Evolutionary conservation across 1,139 yeast species (phyloP), one percentile per base, ranked within the genome.

Genomic region (Suhomyces guaymorum): DNA sequence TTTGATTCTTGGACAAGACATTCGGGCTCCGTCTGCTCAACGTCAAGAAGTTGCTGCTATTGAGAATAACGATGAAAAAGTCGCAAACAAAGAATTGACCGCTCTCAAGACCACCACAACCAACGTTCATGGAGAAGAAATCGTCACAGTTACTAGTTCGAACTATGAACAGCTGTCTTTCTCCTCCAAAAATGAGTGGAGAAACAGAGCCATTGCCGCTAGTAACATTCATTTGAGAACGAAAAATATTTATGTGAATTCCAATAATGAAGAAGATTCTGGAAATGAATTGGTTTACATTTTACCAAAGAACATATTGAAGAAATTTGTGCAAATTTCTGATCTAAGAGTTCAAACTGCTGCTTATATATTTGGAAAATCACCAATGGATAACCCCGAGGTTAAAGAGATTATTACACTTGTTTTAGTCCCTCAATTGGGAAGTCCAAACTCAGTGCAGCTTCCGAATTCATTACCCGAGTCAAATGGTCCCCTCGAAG

Each of bases 51-150:
- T 87, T 58, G 82, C 92, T 1, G 92, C 85, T 37, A 71, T 88
- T 37, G 96, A 88, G 43, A 50, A 49, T 12, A 77, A 76, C 9
- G 42, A 51, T 29, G 48, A 44, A 21, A 7, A 18, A 5, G 52
- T 46, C 3, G 58, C 51, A 7, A 66, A 65, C 33, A 61, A 64
- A 20, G 78, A 76, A 46, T 62, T 82, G 21, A 81, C 94, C 0
- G 96, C 96, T 0, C 72, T 85, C 51, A 90, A 88, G 50, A 80
- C 95, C 1, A 82, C 82, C 37, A 86, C 96, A 0, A 81, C 83
- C 17, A 94, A 89, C 54, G 95, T 88, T 2, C 97, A 90, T 52
- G 99, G 99, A 24, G 98, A 92, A 54, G 95, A 90, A 51, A 90
- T 94, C 52, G 82, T 85, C 24, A 94, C 96, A 0, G 96, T 92